Base-by-base conservation (phyloP, 208 protist species). In the Naegleria fowleri region DNA sequence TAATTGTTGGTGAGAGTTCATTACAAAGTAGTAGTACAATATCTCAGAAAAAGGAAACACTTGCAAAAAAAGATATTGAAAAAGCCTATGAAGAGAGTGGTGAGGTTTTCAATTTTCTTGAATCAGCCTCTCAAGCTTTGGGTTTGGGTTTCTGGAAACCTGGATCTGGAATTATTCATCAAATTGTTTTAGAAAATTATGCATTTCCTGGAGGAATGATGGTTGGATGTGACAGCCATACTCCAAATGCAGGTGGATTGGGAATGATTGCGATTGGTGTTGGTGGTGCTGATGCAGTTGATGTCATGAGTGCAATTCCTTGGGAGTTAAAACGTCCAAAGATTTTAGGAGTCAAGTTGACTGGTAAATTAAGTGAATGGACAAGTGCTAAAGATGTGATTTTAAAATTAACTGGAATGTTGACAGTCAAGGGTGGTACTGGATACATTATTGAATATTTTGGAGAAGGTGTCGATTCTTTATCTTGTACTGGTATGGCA, bases 291-390 rank as follows among this genome's bases (percentile, higher is more conserved):
- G 96, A 97, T 92, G 96, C 95, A 5, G 96, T 97, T 40, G 96
- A 97, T 92, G 96, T 96, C 6, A 97, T 97, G 96, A 96, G 95
- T 29, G 94, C 92, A 88, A 88, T 97, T 36, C 93, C 95, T 40
- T 97, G 95, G 96, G 96, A 97, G 88, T 92, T 96, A 29, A 95
- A 97, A 93, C 87, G 93, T 25, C 96, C 96, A 90, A 97, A 97
- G 88, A 92, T 97, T 88, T 29, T 97, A 85, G 96, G 96, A 92
- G 96, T 97, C 15, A 94, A 97, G 85, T 92, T 97, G 25, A 97
- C 95, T 51, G 95, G 95, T 83, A 40, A 83, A 55, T 90, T 96
- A 6, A 91, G 58, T n/a, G 95, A 90, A 67, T 94, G 94, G 94
- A 40, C 91, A 2, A 91, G 91, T n/a, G 38, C 96, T 88, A 97